These are phyloP conservation scores for Plectosphaerella plurivora DNA, from an alignment of 2,329 filamentous ascomycete genomes.

Conservation along the genomic window DNA sequence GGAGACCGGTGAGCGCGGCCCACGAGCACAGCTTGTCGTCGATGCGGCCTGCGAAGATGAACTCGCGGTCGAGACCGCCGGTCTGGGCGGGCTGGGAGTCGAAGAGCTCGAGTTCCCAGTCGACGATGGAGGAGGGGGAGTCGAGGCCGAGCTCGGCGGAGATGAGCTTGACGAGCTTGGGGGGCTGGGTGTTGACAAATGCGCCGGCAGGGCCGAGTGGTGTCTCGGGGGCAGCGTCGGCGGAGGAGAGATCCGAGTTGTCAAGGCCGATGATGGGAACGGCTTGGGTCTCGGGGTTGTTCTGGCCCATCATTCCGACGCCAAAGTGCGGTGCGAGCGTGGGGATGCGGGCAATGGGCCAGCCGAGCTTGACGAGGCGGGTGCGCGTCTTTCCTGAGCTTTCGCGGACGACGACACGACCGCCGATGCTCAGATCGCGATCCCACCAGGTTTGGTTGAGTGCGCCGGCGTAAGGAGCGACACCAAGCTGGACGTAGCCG, in stretches of 20 bases:
- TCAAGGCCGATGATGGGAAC: conserved; percentile 92
- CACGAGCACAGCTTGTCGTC: conserved; percentile 98
- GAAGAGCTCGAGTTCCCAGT: conserved; percentile 96
- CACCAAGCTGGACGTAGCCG: conserved; percentile 83
- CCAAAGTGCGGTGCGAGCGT: conserved; percentile 95
- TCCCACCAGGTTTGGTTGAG: conserved; percentile 96
- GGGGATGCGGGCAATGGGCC: conserved; percentile 90
- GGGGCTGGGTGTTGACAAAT: conserved; percentile 81
- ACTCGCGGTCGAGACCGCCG: conserved; percentile 82
- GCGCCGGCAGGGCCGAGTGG: conserved; percentile 59
- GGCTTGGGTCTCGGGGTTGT: conserved; percentile 88
- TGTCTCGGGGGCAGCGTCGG: conserved; percentile 22
- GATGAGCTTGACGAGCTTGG: conserved; percentile 79
- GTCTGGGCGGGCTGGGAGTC: conserved; percentile 82
- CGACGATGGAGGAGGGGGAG: conserved; percentile 72
- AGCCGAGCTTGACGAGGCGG: conserved; percentile 85
- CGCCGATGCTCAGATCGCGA: conserved; percentile 85
- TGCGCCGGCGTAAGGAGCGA: conserved; percentile 87
- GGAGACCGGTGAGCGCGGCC: conserved; percentile 78
- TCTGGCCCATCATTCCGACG: conserved; percentile 59
- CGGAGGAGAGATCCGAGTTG: conserved; percentile 50
- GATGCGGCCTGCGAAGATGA: conserved; percentile 92
- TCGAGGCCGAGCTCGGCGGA: conserved; percentile 70
- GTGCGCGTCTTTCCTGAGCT: conserved; percentile 70
- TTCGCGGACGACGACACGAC: conserved; percentile 80